These are phyloP conservation scores for Drechslerella dactyloides DNA, from an alignment of 2,329 filamentous ascomycete species.

Conservation along the genomic window DNA sequence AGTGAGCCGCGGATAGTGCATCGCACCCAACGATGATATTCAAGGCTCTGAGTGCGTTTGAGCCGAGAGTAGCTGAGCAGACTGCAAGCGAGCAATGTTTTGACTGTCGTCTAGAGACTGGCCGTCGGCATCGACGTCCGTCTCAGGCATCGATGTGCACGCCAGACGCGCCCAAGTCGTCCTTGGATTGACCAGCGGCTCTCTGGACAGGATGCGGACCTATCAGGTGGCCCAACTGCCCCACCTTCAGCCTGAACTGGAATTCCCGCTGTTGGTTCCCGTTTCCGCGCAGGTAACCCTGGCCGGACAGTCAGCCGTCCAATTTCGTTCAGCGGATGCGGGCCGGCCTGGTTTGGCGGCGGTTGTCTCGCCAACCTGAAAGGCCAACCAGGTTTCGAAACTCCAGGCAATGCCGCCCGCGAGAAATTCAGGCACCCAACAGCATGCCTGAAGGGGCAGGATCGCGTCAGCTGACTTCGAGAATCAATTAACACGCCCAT, in stretches of 20 bases:
- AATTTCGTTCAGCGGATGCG: neutral
- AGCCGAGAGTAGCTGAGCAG: too few relatives aligned
- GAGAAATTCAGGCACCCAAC: slow-evolving; percentile 13
- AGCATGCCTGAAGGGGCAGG: neutral
- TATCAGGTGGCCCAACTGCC: too few relatives aligned
- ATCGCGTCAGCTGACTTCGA: slow-evolving; percentile 34
- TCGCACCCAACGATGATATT: too few relatives aligned
- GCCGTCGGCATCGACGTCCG: too few relatives aligned
- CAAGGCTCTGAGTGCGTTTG: too few relatives aligned
- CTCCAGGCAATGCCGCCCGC: slow-evolving; percentile 13
- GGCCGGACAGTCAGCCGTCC: neutral
- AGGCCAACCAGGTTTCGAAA: neutral
- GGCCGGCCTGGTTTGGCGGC: neutral
- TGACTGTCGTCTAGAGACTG: too few relatives aligned
- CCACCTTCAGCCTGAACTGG: slow-evolving; percentile 15
- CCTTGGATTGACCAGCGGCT: too few relatives aligned
- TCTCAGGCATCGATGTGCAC: too few relatives aligned
- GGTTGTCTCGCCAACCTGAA: slow-evolving; percentile 42
- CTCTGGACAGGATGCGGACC: too few relatives aligned
- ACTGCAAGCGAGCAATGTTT: too few relatives aligned
- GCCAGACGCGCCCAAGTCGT: too few relatives aligned
- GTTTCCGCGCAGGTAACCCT: slow-evolving; percentile 22
- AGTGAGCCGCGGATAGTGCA: too few relatives aligned
- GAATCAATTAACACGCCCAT: slow-evolving; percentile 42
- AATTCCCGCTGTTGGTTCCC: slow-evolving; percentile 25